Percentiles rank a stretch among this genome's conserved stretches.
phyloP scores from a whole-genome alignment of 2,329 filamentous ascomycete genomes.

The Colletotrichum falcatum region DNA sequence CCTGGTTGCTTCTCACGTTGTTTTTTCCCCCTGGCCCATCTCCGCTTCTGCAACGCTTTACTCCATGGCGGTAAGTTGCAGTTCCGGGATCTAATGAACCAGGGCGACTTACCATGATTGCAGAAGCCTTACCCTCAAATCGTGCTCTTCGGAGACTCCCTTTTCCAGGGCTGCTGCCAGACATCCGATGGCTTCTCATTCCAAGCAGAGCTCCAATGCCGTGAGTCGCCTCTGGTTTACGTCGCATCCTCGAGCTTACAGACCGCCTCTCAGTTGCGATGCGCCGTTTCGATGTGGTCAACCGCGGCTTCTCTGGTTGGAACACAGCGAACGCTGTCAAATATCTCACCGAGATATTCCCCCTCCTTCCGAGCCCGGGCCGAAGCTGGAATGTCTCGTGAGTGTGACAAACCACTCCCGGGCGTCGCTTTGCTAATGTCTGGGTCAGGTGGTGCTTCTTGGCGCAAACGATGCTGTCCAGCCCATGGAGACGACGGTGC shows the following conservation, averaged over 20 bases:
- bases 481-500: constrained; percentile 69
- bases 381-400: constrained; percentile 76
- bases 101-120: neutral
- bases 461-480: constrained; percentile 92
- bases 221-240: constrained; percentile 66
- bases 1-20: neutral
- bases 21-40: too few species aligned
- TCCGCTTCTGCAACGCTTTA: neutral
- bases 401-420: constrained; percentile 42
- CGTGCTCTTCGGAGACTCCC: constrained; percentile 90
- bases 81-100: neutral
- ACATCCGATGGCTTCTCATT: constrained; percentile 79
- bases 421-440: neutral
- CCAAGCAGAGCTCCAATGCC: constrained; percentile 75
- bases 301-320: constrained; percentile 89
- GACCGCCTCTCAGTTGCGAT: constrained; percentile 69
- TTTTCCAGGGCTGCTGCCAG: constrained; percentile 76
- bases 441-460: constrained; percentile 71
- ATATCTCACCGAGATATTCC: constrained; percentile 77
- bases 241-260: constrained; percentile 58
- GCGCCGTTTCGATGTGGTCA: constrained; percentile 85
- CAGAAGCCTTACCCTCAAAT: constrained; percentile 71
- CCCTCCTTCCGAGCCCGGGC: constrained; percentile 67
- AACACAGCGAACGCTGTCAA: constrained; percentile 81
- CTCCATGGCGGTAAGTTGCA: constrained; percentile 7